phyloP scores from a whole-genome alignment of 305 asterid genomes.

The Fraxinus velutina region DNA sequence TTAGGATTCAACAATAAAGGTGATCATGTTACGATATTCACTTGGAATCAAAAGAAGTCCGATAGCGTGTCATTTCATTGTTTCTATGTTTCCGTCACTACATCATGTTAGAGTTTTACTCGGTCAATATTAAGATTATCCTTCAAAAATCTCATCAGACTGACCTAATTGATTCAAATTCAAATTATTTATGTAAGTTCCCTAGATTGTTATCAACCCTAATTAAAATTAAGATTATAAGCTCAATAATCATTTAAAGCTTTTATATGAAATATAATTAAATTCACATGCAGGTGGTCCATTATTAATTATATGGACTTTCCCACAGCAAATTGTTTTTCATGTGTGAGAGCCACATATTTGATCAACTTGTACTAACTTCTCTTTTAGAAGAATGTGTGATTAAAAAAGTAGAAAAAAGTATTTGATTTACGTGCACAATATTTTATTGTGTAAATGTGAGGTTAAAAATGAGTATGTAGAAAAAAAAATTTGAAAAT shows the following conservation, averaged over 20 bases:
- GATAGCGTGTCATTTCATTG: too few species aligned
- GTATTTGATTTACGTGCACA: too few species aligned
- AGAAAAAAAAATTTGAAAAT: too few species aligned
- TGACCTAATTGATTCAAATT: background rate
- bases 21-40: too few species aligned
- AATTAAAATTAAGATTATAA: background rate
- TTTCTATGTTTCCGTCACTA: too few species aligned
- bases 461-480: too few species aligned
- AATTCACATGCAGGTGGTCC: slow-evolving; percentile 38
- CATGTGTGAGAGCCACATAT: slow-evolving; percentile 35
- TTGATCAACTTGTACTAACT: slow-evolving; percentile 26
- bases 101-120: too few species aligned
- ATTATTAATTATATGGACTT: slow-evolving; percentile 29
- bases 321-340: slow-evolving; percentile 18
- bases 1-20: too few species aligned
- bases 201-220: background rate
- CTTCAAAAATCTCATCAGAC: background rate
- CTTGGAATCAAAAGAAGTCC: too few species aligned
- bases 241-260: background rate
- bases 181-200: background rate
- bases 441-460: too few species aligned
- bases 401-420: too few species aligned
- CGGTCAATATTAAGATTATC: background rate
- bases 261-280: slow-evolving; percentile 1
- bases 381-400: background rate